phyloP scores from a whole-genome alignment of 441 rosid genomes.

The Capsella rubella region DNA sequence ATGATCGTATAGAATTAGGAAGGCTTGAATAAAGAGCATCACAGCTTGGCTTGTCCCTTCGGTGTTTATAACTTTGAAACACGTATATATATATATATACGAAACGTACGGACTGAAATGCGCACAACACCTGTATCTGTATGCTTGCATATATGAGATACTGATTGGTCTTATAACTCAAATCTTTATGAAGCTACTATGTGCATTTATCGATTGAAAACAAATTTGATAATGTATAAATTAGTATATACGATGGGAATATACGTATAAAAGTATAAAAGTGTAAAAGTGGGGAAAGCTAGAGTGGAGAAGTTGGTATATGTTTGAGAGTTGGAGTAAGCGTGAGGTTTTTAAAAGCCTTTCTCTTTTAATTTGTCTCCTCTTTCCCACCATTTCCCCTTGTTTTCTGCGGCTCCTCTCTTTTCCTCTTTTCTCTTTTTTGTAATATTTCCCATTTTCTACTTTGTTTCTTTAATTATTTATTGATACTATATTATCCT shows the following conservation, averaged over 20 bases:
- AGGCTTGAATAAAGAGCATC: constrained; percentile 35
- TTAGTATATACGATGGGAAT: neutral
- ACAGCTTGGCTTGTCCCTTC: constrained; percentile 43
- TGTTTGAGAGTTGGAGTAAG: constrained; percentile 55
- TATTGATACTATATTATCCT: neutral
- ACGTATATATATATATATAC: neutral
- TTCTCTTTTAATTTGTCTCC: constrained; percentile 52
- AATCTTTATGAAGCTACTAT: constrained; percentile 7
- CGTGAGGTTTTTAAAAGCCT: constrained; percentile 50
- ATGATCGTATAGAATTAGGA: constrained; percentile 19
- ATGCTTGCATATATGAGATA: constrained; percentile 28
- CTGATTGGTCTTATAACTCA: neutral
- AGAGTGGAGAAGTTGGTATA: constrained; percentile 48
- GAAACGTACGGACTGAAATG: constrained; percentile 28
- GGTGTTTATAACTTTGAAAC: constrained; percentile 9
- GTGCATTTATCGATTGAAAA: neutral
- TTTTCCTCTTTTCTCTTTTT: constrained; percentile 33
- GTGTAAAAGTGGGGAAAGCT: constrained; percentile 1
- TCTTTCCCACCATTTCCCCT: constrained; percentile 59
- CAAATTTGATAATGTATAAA: neutral
- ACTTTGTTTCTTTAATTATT: constrained; percentile 5
- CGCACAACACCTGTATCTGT: constrained; percentile 7
- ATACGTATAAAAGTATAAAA: neutral
- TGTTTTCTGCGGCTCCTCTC: constrained; percentile 52
- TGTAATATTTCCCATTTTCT: constrained; percentile 10